Evolutionary conservation across 257 asterid species (phyloP).

Genomic region (Striga asiatica): DNA sequence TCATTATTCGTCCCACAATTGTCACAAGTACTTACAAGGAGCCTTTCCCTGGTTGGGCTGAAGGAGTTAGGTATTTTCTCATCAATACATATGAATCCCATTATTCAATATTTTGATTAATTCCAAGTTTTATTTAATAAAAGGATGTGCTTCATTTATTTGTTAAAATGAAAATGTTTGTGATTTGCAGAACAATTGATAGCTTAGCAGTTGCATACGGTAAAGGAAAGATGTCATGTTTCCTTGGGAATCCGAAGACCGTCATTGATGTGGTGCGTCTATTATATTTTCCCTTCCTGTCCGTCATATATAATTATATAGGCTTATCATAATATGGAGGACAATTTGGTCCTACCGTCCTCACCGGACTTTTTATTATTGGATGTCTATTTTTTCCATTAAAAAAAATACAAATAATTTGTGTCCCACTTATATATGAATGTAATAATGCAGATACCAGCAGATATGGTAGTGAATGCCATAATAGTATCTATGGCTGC

Average conservation of each 20-base stretch:
- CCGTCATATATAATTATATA: no score
- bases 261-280: constrained; percentile 56
- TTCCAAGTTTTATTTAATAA: no score
- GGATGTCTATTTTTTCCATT: no score
- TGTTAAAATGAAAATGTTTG: no score
- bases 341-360: no score
- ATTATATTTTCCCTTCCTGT: background rate
- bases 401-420: no score
- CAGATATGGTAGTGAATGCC: constrained; percentile 92
- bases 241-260: constrained; percentile 54
- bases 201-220: constrained; percentile 81
- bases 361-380: no score
- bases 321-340: no score
- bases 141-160: no score
- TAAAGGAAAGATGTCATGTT: constrained; percentile 61
- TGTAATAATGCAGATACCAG: constrained; percentile 57
- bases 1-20: constrained; percentile 48
- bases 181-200: constrained; percentile 83
- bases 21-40: constrained; percentile 43
- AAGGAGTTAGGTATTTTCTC: constrained; percentile 49
- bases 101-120: no score
- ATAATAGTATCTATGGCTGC: constrained; percentile 69
- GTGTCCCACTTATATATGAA: no score
- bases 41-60: constrained; percentile 61
- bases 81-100: no score